Conservation (phyloP, 805 yeast species). For the Metschnikowia proteae region DNA sequence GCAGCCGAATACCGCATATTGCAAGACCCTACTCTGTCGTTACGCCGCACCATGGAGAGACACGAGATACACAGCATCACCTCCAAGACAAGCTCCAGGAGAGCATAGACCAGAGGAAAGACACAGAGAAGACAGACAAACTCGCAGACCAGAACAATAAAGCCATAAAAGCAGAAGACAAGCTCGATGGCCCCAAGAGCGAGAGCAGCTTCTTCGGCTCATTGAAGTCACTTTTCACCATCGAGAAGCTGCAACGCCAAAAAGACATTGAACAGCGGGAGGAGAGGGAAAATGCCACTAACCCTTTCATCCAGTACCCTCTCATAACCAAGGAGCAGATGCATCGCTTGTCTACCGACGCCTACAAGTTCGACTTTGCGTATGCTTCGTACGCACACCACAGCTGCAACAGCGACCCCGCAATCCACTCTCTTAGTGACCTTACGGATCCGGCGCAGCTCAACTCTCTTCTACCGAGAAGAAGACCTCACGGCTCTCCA, state of each 20-base stretch:
- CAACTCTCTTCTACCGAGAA: slow-evolving; percentile 43
- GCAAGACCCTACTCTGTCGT: background rate
- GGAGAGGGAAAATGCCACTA: slow-evolving; percentile 22
- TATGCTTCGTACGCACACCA: slow-evolving; percentile 49
- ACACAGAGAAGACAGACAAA: background rate
- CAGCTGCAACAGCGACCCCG: slow-evolving; percentile 35
- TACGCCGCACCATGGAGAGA: background rate
- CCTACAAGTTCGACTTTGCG: slow-evolving; percentile 40
- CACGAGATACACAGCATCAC: background rate
- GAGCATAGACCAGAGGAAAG: background rate
- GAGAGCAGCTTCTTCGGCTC: slow-evolving; percentile 1
- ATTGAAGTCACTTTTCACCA: slow-evolving; percentile 2
- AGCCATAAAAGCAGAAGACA: background rate
- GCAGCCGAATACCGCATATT: background rate
- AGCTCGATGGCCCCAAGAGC: background rate
- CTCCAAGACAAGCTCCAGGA: background rate
- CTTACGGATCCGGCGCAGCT: slow-evolving; percentile 46
- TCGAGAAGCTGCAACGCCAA: slow-evolving; percentile 5
- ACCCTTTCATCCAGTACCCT: slow-evolving; percentile 41
- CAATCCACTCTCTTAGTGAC: slow-evolving; percentile 48
- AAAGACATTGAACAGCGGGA: slow-evolving; percentile 15
- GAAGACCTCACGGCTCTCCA: slow-evolving; percentile 52
- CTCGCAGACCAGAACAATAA: background rate
- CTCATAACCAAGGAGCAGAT: slow-evolving; percentile 38
- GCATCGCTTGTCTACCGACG: slow-evolving; percentile 28